Evolutionary conservation across 331 rosid genomes (phyloP).

Genomic region (Rhamnella rubrinervis): DNA sequence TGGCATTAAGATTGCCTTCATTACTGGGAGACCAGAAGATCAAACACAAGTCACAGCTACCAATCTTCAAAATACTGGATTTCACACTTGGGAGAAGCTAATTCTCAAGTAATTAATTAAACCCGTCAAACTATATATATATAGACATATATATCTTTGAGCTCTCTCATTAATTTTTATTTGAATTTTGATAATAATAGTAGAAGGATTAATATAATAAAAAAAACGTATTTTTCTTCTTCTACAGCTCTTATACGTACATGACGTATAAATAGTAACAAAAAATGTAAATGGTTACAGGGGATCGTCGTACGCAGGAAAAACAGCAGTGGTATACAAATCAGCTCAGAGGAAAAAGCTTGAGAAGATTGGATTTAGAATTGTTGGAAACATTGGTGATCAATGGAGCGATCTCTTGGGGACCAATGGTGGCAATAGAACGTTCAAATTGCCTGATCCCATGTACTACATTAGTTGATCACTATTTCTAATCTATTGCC

Average conservation of each 20-base stretch:
- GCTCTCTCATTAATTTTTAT: not conserved
- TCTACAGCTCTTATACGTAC: too few species aligned
- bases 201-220: too few species aligned
- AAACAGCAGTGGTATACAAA: slow-evolving; percentile 45
- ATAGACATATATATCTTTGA: too few species aligned
- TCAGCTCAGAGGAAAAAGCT: slow-evolving; percentile 40
- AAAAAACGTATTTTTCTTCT: too few species aligned
- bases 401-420: slow-evolving; percentile 73
- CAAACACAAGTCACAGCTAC: slow-evolving; percentile 11
- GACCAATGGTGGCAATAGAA: slow-evolving; percentile 31
- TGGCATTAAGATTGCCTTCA: slow-evolving; percentile 44
- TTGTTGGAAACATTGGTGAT: slow-evolving; percentile 55
- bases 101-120: slow-evolving; percentile 36
- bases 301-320: slow-evolving; percentile 6
- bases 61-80: slow-evolving; percentile 42
- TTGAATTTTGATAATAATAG: too few species aligned
- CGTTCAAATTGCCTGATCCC: slow-evolving; percentile 64
- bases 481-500: not conserved
- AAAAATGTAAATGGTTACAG: slow-evolving; percentile 20
- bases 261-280: too few species aligned
- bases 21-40: slow-evolving; percentile 43
- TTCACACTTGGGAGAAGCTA: slow-evolving; percentile 35
- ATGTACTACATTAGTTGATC: slow-evolving; percentile 38
- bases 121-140: not conserved
- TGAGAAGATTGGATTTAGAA: slow-evolving; percentile 41